Evolutionary conservation across 192 early-diverging fungal genomes (phyloP).

Genomic region (Backusella morwellensis): DNA sequence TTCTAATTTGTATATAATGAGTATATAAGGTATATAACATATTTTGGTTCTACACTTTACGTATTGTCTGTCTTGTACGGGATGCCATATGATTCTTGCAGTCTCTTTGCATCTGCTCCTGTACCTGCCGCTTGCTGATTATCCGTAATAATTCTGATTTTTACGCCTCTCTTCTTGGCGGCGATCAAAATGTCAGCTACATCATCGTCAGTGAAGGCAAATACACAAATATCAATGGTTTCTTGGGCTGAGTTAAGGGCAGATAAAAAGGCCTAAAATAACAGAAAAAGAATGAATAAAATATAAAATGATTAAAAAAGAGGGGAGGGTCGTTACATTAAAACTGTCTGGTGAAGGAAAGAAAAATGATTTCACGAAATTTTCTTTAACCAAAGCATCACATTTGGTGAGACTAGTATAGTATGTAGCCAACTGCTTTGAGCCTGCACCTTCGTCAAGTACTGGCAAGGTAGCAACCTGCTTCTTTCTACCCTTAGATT

Average conservation of each 20-base stretch:
- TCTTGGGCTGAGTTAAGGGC: conserved; percentile 44
- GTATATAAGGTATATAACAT: not conserved
- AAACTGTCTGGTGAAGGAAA: conserved; percentile 37
- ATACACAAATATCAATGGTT: conserved; percentile 70
- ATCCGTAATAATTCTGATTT: conserved; percentile 71
- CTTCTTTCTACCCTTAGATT: not conserved
- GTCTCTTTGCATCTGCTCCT: conserved; percentile 35
- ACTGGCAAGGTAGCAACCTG: not conserved
- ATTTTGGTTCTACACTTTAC: conserved; percentile 12
- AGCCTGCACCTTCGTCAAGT: not conserved
- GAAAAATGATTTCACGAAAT: conserved; percentile 32
- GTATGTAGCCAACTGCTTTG: not conserved
- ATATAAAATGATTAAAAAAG: not conserved
- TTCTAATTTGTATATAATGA: conserved; percentile 21
- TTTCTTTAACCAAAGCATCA: conserved; percentile 10
- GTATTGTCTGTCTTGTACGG: conserved; percentile 41
- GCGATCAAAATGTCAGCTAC: conserved; percentile 61
- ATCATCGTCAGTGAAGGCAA: conserved; percentile 73
- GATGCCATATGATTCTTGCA: conserved; percentile 33
- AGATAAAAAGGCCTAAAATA: conserved; percentile 28
- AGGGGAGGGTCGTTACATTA: conserved; percentile 12
- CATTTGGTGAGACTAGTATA: not conserved
- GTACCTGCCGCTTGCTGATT: conserved; percentile 42
- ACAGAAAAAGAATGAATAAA: not conserved
- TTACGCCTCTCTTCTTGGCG: conserved; percentile 46